Base-by-base conservation (phyloP, 192 early-diverging fungal genomes). In the Gigaspora rosea region DNA sequence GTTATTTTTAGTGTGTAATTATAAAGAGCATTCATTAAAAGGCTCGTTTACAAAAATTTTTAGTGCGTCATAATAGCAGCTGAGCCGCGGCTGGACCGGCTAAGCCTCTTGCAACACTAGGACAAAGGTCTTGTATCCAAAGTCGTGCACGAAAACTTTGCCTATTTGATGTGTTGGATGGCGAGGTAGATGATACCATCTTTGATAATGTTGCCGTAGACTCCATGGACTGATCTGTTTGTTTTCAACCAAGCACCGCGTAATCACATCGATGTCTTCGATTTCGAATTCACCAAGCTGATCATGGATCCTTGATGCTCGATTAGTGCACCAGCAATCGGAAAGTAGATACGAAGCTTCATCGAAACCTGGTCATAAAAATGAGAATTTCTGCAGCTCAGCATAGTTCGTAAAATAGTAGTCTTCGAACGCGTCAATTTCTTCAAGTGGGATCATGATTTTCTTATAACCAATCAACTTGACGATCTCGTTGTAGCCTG, bases 311-410 rank as follows among this genome's bases (percentile, higher is more conserved):
- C 32, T 66, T 66, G 22, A 47, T 35, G 16, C 32, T 66, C 41
- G 8, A 66, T 66, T 66, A 66, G 16, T 11, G 64, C 32, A 66
- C 64, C 32, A 15, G 64, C 32, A 66, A 66, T 27, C 8, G 35
- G 64, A 32, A 66, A 66, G 64, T 66, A 66, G 35, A 66, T 66
- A 11, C 7, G 64, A 5, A 66, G 64, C 64, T 66, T 32, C 64
- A 66, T 66, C 64, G 18, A 66, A 35, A 16, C 64, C 64, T 18
- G 64, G 64, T 66, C 64, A 66, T 66, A 66, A 12, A 66, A 66
- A 66, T 66, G 35, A 66, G 27, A 66, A 66, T 41, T 66, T 66
- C 64, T 66, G 32, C 2, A 66, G 35, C 35, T 66, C 64, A 10
- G 4, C 41, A 66, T 66, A 66, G 64, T 66, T 58, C 16, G 18